A percentile compares a stretch with the other conserved stretches of the same genome.
These are phyloP conservation scores for Pyrenophora teres DNA, from an alignment of 2,329 filamentous ascomycete species.

Conservation along the genomic window DNA sequence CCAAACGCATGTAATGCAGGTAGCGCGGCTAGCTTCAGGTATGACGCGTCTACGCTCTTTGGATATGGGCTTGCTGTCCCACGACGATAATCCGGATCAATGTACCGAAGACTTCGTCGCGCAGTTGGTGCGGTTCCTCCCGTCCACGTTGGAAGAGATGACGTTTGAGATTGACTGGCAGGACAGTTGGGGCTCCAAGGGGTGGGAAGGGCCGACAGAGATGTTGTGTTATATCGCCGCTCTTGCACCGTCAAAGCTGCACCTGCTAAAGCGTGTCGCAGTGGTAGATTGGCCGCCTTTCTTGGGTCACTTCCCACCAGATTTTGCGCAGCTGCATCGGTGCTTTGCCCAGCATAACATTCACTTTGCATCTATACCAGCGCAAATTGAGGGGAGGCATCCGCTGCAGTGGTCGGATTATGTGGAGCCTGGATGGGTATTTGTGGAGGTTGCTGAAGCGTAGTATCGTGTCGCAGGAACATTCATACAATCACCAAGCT, in stretches of 20 bases:
- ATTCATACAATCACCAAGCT: too few relatives aligned
- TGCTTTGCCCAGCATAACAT: conserved; percentile 4
- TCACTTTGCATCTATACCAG: conserved; percentile 7
- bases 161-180: conserved; percentile 12
- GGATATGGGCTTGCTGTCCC: conserved; percentile 9
- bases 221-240: conserved; percentile 5
- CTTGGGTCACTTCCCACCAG: conserved; percentile 6
- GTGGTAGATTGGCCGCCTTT: conserved; percentile 11
- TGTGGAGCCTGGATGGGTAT: conserved; percentile 10
- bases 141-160: conserved; percentile 6
- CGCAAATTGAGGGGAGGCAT: conserved; percentile 1
- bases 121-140: conserved; percentile 1
- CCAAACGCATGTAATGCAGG: conserved; percentile 6
- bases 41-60: conserved; percentile 7
- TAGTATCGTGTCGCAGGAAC: background rate
- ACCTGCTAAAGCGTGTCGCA: conserved; percentile 2
- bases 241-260: conserved; percentile 1
- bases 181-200: conserved; percentile 10
- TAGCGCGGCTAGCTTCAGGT: conserved; percentile 5
- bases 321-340: conserved; percentile 4
- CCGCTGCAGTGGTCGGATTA: conserved; percentile 7
- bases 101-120: conserved; percentile 2
- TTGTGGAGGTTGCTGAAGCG: conserved; percentile 3
- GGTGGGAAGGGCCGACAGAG: conserved; percentile 12
- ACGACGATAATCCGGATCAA: conserved; percentile 5